Conservation (phyloP, 768 basidiomycete genomes). For the Agaricus blazei region DNA sequence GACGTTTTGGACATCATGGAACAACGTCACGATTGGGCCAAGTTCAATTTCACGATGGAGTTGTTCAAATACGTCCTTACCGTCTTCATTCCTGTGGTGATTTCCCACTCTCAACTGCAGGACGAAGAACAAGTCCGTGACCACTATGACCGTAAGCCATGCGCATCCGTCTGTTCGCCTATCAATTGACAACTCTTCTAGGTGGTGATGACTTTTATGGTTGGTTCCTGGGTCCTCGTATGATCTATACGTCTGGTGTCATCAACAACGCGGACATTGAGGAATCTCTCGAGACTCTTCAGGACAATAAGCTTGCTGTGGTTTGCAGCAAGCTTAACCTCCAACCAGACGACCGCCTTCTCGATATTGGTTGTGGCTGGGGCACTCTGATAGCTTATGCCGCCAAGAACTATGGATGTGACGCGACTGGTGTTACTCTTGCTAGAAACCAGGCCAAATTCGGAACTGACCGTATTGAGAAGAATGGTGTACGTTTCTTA, state of each 20-base stretch:
- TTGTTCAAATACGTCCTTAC: constrained; percentile 92
- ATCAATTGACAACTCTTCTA: constrained; percentile 17
- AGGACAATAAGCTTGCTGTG: constrained; percentile 95
- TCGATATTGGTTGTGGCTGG: constrained; percentile 94
- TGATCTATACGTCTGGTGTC: constrained; percentile 97
- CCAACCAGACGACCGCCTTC: constrained; percentile 75
- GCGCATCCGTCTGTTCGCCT: constrained; percentile 1
- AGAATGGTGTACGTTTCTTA: constrained; percentile 55
- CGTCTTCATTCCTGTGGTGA: constrained; percentile 87
- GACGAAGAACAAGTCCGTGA: constrained; percentile 95
- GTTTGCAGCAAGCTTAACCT: constrained; percentile 95
- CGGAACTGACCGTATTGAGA: constrained; percentile 80
- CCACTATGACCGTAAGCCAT: constrained; percentile 81
- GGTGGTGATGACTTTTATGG: constrained; percentile 95
- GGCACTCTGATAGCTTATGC: constrained; percentile 93
- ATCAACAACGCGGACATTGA: constrained; percentile 62
- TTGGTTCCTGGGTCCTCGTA: constrained; percentile 94
- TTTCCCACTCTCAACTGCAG: constrained; percentile 85
- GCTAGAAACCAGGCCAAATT: constrained; percentile 89
- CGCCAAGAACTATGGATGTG: constrained; percentile 95
- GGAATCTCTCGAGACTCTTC: constrained; percentile 88
- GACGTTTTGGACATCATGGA: constrained; percentile 94
- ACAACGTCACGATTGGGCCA: constrained; percentile 93
- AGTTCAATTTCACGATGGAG: constrained; percentile 85
- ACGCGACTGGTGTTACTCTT: constrained; percentile 94